Percentiles rank a stretch among this genome's conserved stretches.
Conservation (phyloP, 129 eudicot genomes). For the Smallanthus sonchifolius region DNA sequence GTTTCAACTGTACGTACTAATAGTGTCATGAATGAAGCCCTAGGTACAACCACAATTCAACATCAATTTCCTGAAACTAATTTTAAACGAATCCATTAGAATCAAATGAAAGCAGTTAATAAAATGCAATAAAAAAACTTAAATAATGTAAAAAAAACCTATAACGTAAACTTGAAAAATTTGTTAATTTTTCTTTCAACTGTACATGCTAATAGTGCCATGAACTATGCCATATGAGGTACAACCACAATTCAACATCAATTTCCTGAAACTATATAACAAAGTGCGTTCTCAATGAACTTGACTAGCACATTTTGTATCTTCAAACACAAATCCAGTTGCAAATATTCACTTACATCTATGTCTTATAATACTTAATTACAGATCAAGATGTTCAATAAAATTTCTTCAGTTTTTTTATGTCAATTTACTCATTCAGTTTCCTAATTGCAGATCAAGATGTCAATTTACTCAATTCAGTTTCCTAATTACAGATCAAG, state of each 20-base stretch:
- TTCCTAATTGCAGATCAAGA: too few species aligned
- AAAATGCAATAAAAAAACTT: neutral
- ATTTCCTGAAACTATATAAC: neutral
- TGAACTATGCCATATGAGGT: neutral
- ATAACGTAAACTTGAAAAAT: neutral
- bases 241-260: constrained; percentile 10
- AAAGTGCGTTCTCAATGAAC: constrained; percentile 61
- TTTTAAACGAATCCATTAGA: too few species aligned
- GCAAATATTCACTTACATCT: neutral
- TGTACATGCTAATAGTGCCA: neutral
- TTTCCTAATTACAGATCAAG: neutral
- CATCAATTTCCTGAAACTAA: too few species aligned
- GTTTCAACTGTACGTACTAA: too few species aligned
- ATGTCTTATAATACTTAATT: neutral
- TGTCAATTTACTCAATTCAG: neutral
- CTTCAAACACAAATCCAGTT: constrained; percentile 65
- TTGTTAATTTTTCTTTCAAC: neutral
- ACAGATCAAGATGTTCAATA: too few species aligned
- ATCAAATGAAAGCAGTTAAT: too few species aligned
- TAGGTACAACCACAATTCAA: too few species aligned
- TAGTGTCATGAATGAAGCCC: too few species aligned
- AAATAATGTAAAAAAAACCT: constrained; percentile 6
- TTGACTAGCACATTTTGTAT: constrained; percentile 67
- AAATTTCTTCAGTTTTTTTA: too few species aligned
- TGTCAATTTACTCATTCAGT: too few species aligned